Base-by-base conservation (phyloP, 371 early-diverging fungal genomes). In the Amoeboaphelidium protococcarum region DNA sequence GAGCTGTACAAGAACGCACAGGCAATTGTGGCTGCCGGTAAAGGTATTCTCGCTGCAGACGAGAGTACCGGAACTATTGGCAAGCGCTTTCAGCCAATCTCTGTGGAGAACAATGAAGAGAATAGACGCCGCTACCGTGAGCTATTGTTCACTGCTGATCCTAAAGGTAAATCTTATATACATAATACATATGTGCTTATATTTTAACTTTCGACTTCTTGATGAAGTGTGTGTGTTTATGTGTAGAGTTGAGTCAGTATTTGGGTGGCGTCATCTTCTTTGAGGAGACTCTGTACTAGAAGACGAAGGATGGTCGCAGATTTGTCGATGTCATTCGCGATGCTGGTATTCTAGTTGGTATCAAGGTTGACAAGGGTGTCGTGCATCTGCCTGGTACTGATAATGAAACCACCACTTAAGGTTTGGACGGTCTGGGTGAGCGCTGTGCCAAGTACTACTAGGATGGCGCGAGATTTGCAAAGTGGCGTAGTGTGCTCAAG, bases 261-360 rank as follows among this genome's bases (percentile, higher is more conserved):
- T 49, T 77, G 42, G 70, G 74, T 26, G 77, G 75, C 25, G 74
- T 68, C 42, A 77, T 77, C 54, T 55, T 77, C 23, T 67, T 63
- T 56, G 74, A 72, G 54, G 77, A 77, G 53, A 75, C 75, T 13
- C 62, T 77, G 31, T 53, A 47, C 50, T 72, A 73, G 51, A 61
- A 55, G 50, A 54, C 64, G 44, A 48, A 46, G n/a, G 53, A 54
- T 48, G 75, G 72, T 40, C 60, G 47, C 22, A 54, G 52, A 23
- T 66, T 77, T 46, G 53, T 65, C 41, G 57, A 67, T 24, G 24
- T 65, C 20, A 49, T 74, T 6, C 26, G 42, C n/a, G 58, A 68
- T 46, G 54, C 53, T 47, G 68, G 67, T 27, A 67, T 76, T 47
- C 37, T 56, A 46, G 54, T 63, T 41, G 77, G 77, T 44, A 67